Conservation (phyloP, 2,329 filamentous ascomycete genomes). For the Talaromyces sp. region DNA sequence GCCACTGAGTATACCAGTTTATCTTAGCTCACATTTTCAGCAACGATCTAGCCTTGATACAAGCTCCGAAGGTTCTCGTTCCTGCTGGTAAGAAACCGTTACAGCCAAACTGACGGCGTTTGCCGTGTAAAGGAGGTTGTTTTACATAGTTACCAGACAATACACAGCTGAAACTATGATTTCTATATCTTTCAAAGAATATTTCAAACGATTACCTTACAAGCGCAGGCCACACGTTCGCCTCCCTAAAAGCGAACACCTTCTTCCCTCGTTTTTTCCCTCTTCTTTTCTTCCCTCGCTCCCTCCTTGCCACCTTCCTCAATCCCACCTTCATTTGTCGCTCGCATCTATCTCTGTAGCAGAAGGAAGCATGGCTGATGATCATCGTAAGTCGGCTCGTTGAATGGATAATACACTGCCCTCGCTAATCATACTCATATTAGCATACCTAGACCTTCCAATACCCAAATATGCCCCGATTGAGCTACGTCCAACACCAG, state of each 20-base stretch:
- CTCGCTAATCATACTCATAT: neutral
- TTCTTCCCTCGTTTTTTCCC: neutral
- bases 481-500: slow-evolving; percentile 13
- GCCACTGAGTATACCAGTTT: neutral
- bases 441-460: slow-evolving; percentile 17
- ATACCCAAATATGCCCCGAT: slow-evolving; percentile 17
- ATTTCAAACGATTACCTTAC: neutral
- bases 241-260: neutral
- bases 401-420: neutral
- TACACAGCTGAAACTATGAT: neutral
- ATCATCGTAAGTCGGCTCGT: neutral
- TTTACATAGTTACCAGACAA: neutral
- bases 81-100: neutral
- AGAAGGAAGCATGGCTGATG: neutral
- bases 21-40: neutral
- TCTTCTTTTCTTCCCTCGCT: no score
- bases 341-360: neutral
- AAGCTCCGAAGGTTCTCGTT: neutral
- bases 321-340: neutral
- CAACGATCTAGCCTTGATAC: neutral
- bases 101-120: neutral
- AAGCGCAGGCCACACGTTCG: neutral
- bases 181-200: neutral
- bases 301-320: neutral
- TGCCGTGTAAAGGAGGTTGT: neutral